A percentile compares a stretch with the other conserved stretches of the same genome.
Conservation (phyloP, 768 basidiomycete species). For the Lactarius trivialis region DNA sequence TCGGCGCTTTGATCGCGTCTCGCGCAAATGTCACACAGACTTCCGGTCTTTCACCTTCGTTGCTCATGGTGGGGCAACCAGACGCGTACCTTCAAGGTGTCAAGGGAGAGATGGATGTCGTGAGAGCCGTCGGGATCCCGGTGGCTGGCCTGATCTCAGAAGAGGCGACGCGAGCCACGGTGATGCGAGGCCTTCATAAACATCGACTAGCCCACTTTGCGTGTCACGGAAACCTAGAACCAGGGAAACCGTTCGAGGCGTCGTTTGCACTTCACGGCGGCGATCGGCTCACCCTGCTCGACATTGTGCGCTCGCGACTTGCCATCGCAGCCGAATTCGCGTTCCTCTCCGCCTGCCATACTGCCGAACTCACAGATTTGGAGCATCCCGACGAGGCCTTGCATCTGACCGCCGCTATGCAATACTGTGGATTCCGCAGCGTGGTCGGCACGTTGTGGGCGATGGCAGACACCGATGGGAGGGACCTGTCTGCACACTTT, state of each 20-base stretch:
- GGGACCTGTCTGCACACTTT: conserved; percentile 3
- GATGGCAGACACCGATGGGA: conserved; percentile 18
- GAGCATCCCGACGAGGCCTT: conserved; percentile 12
- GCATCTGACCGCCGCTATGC: conserved; percentile 17
- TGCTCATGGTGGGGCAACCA: conserved; percentile 8
- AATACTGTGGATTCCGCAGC: conserved; percentile 12
- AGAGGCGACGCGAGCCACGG: neutral
- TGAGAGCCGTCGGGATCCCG: neutral
- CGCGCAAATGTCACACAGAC: neutral
- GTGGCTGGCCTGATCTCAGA: neutral
- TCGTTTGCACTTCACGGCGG: conserved; percentile 3
- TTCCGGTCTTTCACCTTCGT: neutral
- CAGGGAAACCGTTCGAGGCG: conserved; percentile 1
- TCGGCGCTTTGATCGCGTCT: conserved; percentile 12
- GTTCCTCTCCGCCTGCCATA: conserved; percentile 15
- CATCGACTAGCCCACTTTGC: conserved; percentile 7
- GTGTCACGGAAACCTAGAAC: conserved; percentile 9
- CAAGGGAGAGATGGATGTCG: neutral
- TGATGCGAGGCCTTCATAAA: neutral
- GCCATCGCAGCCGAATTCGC: conserved; percentile 14
- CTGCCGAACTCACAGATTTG: conserved; percentile 4
- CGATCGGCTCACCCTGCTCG: conserved; percentile 3
- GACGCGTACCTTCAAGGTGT: neutral
- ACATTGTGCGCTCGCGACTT: conserved; percentile 3
- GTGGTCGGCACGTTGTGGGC: conserved; percentile 19